A percentile compares a stretch with the other conserved stretches of the same genome.
Conservation (phyloP, 345 rosid genomes). For the Populus pruinosa region DNA sequence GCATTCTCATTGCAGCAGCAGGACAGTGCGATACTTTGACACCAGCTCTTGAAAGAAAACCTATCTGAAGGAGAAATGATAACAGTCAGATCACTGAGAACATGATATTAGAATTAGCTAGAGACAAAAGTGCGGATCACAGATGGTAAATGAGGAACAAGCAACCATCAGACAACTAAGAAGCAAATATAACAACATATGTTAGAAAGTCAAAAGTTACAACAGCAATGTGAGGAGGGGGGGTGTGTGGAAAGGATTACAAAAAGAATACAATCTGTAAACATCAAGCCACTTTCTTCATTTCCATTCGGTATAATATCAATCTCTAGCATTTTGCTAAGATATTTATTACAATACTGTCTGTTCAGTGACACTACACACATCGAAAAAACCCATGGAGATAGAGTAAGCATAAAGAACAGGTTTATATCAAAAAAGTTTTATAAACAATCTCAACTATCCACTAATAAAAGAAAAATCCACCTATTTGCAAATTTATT, state of each 20-base stretch:
- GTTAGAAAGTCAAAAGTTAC: no score
- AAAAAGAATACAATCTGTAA: no score
- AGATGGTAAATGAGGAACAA: no score
- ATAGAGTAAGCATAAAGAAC: neutral
- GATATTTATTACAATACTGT: no score
- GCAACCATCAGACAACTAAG: neutral
- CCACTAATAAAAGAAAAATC: neutral
- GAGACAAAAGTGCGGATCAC: neutral
- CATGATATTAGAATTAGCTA: neutral
- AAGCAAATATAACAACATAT: neutral
- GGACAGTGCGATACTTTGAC: constrained; percentile 79
- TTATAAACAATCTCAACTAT: neutral
- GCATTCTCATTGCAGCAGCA: constrained; percentile 74
- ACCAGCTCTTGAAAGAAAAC: constrained; percentile 51
- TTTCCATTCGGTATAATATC: no score
- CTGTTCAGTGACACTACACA: no score
- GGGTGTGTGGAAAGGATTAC: no score
- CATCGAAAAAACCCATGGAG: neutral
- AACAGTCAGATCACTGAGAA: neutral
- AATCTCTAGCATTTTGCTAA: no score
- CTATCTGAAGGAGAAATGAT: constrained; percentile 40
- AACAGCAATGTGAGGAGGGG: no score
- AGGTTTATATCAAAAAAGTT: neutral
- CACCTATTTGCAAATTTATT: neutral
- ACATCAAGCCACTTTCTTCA: no score